Conservation (phyloP, 176 grass and related monocot species). For the Phoenix dactylifera region DNA sequence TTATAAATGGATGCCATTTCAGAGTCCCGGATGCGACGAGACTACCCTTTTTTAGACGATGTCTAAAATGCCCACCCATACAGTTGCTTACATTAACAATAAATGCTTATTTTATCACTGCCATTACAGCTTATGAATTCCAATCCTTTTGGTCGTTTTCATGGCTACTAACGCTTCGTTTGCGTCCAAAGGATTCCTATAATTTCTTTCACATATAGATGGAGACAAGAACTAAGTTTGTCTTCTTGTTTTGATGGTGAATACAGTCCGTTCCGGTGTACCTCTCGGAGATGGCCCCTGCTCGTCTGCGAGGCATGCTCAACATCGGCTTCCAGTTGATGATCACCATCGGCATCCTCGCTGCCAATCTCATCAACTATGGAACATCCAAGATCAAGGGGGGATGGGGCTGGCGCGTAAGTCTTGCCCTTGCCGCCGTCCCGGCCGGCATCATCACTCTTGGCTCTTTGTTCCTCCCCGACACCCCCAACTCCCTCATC, state of each 20-base stretch:
- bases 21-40: too few species aligned
- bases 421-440: slow-evolving; percentile 73
- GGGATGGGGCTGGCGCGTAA: slow-evolving; percentile 81
- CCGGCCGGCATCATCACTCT: slow-evolving; percentile 71
- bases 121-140: too few species aligned
- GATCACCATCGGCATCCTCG: slow-evolving; percentile 83
- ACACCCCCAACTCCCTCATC: slow-evolving; percentile 89
- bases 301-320: slow-evolving; percentile 77
- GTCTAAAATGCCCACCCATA: too few species aligned
- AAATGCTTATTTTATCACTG: too few species aligned
- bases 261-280: slow-evolving; percentile 82
- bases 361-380: slow-evolving; percentile 81
- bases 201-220: too few species aligned
- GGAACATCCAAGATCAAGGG: slow-evolving; percentile 72
- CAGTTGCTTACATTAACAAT: too few species aligned
- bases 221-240: too few species aligned
- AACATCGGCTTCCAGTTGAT: slow-evolving; percentile 97
- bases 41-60: too few species aligned
- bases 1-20: too few species aligned
- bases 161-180: too few species aligned
- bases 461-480: slow-evolving; percentile 81
- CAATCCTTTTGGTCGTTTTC: too few species aligned
- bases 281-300: slow-evolving; percentile 94
- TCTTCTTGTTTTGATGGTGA: background rate
- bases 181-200: too few species aligned